Conservation (phyloP, 495 filamentous ascomycete species). For the Aspergillus cristatus region DNA sequence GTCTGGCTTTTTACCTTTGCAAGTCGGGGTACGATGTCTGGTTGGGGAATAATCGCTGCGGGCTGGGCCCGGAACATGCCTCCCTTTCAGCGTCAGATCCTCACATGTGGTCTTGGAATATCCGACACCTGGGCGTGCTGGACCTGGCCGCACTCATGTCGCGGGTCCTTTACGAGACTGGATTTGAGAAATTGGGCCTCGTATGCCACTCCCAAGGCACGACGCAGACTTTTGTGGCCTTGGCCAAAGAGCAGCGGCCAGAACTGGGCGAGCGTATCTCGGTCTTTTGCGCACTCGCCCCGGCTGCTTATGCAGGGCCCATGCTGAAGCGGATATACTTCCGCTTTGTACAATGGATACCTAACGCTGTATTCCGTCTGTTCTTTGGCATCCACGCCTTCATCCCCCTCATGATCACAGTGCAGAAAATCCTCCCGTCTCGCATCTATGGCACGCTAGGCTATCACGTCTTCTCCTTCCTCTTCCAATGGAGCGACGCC, state of each 20-base stretch:
- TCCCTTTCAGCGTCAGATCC: slow-evolving; percentile 65
- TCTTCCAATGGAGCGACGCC: slow-evolving; percentile 82
- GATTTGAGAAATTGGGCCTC: slow-evolving; percentile 74
- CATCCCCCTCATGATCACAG: slow-evolving; percentile 89
- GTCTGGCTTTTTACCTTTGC: slow-evolving; percentile 83
- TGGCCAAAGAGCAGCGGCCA: slow-evolving; percentile 87
- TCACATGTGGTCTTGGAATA: slow-evolving; percentile 97
- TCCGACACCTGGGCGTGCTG: slow-evolving; percentile 84
- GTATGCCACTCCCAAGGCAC: slow-evolving; percentile 90
- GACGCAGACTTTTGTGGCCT: slow-evolving; percentile 78
- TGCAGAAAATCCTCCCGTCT: slow-evolving; percentile 56
- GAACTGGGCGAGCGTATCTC: slow-evolving; percentile 78
- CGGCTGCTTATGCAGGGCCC: slow-evolving; percentile 84
- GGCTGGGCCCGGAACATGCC: slow-evolving; percentile 67
- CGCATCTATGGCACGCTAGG: slow-evolving; percentile 74
- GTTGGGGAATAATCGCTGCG: slow-evolving; percentile 93
- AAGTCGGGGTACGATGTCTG: slow-evolving; percentile 95
- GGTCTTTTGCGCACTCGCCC: slow-evolving; percentile 88
- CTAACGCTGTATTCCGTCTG: slow-evolving; percentile 63
- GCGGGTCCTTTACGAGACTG: slow-evolving; percentile 72
- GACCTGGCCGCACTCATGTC: slow-evolving; percentile 85
- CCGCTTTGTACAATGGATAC: slow-evolving; percentile 81
- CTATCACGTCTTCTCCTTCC: slow-evolving; percentile 81
- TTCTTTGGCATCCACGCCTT: slow-evolving; percentile 93
- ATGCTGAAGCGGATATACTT: slow-evolving; percentile 82